Conservation (phyloP, 2,329 filamentous ascomycete species). For the Cercospora brassicicola region DNA sequence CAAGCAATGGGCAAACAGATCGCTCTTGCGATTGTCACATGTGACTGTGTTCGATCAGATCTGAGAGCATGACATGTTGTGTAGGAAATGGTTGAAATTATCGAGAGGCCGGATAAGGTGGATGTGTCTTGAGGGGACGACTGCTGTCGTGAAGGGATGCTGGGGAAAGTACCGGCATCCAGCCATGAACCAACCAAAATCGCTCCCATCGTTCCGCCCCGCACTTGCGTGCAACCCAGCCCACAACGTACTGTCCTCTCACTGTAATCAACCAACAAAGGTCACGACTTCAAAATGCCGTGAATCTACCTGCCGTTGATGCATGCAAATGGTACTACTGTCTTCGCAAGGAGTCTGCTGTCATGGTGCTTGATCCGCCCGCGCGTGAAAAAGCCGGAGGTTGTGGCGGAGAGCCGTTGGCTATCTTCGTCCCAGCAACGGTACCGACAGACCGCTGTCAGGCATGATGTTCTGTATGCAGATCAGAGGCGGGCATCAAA, state of each 20-base stretch:
- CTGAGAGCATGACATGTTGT: neutral
- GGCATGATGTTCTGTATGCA: neutral
- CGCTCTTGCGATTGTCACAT: neutral
- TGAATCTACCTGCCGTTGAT: neutral
- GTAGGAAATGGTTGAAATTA: neutral
- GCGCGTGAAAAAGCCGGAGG: neutral
- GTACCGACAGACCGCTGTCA: neutral
- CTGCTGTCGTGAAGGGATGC: neutral
- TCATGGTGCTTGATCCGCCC: neutral
- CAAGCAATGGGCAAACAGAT: neutral
- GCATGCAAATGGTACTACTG: neutral
- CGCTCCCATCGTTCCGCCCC: neutral
- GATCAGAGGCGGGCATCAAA: neutral
- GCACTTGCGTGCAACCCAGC: neutral
- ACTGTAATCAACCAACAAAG: neutral
- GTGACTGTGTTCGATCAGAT: neutral
- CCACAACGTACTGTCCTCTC: neutral
- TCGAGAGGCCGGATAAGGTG: neutral
- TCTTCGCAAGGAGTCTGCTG: neutral
- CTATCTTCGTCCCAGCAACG: neutral
- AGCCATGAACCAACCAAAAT: neutral
- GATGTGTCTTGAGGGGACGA: neutral
- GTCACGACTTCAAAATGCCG: neutral
- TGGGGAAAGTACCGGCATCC: neutral
- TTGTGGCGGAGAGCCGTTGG: conserved; percentile 6